Evolutionary conservation across 495 filamentous ascomycete genomes (phyloP).

Genomic region (Talaromyces stipitatus): DNA sequence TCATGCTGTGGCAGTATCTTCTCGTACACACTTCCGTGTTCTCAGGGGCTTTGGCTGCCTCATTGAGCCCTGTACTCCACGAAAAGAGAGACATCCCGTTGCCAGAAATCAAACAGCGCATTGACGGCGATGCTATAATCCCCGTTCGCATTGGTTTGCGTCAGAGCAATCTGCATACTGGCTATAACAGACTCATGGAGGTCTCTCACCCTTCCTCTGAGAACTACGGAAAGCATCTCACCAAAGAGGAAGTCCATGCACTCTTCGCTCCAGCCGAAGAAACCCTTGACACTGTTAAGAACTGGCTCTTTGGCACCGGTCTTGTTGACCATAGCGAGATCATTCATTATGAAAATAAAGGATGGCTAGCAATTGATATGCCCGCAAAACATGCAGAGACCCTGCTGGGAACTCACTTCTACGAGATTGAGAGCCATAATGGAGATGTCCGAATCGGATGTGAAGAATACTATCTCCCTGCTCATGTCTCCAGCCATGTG

Average conservation of each 20-base stretch:
- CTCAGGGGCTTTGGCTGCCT: background rate
- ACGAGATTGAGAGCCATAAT: constrained; percentile 43
- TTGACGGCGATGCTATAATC: constrained; percentile 28
- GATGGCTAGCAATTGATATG: constrained; percentile 51
- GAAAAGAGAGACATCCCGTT: background rate
- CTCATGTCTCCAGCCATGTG: constrained; percentile 40
- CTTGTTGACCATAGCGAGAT: constrained; percentile 35
- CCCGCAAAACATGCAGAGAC: constrained; percentile 47
- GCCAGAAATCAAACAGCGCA: constrained; percentile 6
- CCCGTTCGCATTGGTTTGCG: constrained; percentile 49
- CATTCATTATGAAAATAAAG: constrained; percentile 40
- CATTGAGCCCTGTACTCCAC: background rate
- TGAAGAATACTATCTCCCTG: constrained; percentile 46
- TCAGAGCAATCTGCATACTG: constrained; percentile 46
- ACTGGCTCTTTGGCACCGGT: constrained; percentile 39
- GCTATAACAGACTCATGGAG: constrained; percentile 43
- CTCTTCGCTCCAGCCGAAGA: constrained; percentile 32
- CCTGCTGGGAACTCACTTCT: constrained; percentile 52
- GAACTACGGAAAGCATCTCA: constrained; percentile 48
- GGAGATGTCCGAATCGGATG: constrained; percentile 41
- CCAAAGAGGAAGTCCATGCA: constrained; percentile 29
- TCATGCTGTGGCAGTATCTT: background rate
- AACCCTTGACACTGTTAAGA: constrained; percentile 24
- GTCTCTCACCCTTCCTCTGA: constrained; percentile 34
- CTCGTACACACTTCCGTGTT: background rate